Percentiles rank a stretch among this genome's conserved stretches.
phyloP scores from a whole-genome alignment of 371 early-diverging fungal species.

The Parasitella parasitica region DNA sequence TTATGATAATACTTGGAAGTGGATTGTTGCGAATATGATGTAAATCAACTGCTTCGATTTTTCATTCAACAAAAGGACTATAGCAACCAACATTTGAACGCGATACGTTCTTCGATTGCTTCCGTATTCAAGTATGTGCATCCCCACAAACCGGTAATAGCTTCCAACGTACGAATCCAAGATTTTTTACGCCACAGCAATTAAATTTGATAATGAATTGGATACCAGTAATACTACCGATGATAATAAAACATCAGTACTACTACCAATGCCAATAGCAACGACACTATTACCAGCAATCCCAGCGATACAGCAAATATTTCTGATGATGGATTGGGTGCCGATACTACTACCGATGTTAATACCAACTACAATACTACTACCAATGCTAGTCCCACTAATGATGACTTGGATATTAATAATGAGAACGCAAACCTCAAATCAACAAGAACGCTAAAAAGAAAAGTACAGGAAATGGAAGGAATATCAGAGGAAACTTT shows the following conservation, averaged over 20 bases:
- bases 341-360: not conserved
- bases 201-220: not conserved
- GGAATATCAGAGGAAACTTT: conserved; percentile 6
- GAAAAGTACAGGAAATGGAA: conserved; percentile 10
- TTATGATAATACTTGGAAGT: conserved; percentile 17
- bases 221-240: not conserved
- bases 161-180: not conserved
- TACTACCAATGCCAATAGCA: too few relatives aligned
- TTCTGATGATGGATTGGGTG: too few relatives aligned
- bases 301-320: not conserved
- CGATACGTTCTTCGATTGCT: conserved; percentile 5
- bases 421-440: conserved; percentile 6
- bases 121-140: conserved; percentile 1
- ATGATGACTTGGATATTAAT: not conserved
- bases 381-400: not conserved
- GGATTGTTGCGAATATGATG: not conserved
- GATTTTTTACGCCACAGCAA: not conserved
- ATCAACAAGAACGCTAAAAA: conserved; percentile 4
- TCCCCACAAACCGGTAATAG: not conserved
- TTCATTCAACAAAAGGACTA: not conserved
- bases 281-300: not conserved
- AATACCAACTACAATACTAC: not conserved
- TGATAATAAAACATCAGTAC: too few relatives aligned
- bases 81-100: not conserved
- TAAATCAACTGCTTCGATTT: not conserved